Percentiles rank a stretch among this genome's conserved stretches.
Conservation (phyloP, 305 asterid species). For the Fraxinus latifolia region DNA sequence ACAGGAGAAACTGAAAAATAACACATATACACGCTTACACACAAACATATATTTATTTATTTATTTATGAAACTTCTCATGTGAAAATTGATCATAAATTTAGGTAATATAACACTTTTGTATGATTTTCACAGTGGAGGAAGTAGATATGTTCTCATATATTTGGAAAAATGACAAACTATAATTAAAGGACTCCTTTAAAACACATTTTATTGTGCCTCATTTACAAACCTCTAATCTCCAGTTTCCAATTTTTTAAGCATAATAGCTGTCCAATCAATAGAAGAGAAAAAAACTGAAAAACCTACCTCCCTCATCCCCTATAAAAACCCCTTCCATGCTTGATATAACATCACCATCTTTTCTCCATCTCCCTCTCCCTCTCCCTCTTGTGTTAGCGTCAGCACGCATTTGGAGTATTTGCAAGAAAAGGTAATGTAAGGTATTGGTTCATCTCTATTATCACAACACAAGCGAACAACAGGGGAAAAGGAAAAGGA, state of each 20-base stretch:
- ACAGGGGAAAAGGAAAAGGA: slow-evolving; percentile 25
- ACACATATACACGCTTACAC: not conserved
- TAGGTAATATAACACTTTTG: slow-evolving; percentile 44
- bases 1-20: not conserved
- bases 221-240: slow-evolving; percentile 24
- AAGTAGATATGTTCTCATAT: slow-evolving; percentile 51
- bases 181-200: slow-evolving; percentile 37
- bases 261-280: slow-evolving; percentile 18
- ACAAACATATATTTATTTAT: not conserved
- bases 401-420: slow-evolving; percentile 36
- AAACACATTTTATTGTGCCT: slow-evolving; percentile 24
- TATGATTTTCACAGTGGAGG: slow-evolving; percentile 37
- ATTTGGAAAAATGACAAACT: slow-evolving; percentile 52
- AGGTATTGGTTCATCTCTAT: slow-evolving; percentile 27
- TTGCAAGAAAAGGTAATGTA: slow-evolving; percentile 24
- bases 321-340: slow-evolving; percentile 48
- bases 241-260: slow-evolving; percentile 25
- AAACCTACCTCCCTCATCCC: slow-evolving; percentile 37
- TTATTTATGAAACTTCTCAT: slow-evolving; percentile 26
- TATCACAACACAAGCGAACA: slow-evolving; percentile 34
- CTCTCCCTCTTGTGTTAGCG: slow-evolving; percentile 22
- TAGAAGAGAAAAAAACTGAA: slow-evolving; percentile 24
- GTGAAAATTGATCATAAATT: slow-evolving; percentile 40
- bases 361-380: slow-evolving; percentile 9
- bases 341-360: slow-evolving; percentile 23